A percentile compares a stretch with the other conserved stretches of the same genome.
Evolutionary conservation across 345 rosid genomes (phyloP).

Genomic region (Psidium guajava): DNA sequence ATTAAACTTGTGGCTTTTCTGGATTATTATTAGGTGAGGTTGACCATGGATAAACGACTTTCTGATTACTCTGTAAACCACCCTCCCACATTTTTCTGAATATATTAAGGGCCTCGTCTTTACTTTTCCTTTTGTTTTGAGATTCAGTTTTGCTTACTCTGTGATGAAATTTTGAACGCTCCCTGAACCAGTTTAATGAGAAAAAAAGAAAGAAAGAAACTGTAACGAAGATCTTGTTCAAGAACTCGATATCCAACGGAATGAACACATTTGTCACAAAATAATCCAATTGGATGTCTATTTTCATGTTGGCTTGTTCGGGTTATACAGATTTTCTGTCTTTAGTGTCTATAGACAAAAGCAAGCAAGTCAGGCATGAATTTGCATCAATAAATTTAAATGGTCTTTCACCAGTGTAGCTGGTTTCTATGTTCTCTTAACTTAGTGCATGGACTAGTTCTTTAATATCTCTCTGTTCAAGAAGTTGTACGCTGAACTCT

Average conservation of each 20-base stretch:
- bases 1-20: neutral
- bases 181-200: neutral
- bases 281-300: neutral
- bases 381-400: neutral
- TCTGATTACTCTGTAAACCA: neutral
- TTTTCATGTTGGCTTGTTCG: neutral
- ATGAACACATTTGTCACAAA: neutral
- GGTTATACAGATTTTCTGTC: neutral
- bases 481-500: neutral
- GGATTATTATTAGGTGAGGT: neutral
- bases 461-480: neutral
- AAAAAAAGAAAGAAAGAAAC: neutral
- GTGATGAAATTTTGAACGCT: neutral
- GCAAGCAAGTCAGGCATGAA: neutral
- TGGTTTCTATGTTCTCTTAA: neutral
- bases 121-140: neutral
- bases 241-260: neutral
- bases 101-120: neutral
- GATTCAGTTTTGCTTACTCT: neutral
- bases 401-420: neutral
- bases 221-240: neutral
- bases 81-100: neutral
- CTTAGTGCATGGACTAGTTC: neutral
- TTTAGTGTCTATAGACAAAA: neutral
- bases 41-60: neutral